These are phyloP conservation scores for Primulina tabacum DNA, from an alignment of 257 asterid species.

Conservation along the genomic window DNA sequence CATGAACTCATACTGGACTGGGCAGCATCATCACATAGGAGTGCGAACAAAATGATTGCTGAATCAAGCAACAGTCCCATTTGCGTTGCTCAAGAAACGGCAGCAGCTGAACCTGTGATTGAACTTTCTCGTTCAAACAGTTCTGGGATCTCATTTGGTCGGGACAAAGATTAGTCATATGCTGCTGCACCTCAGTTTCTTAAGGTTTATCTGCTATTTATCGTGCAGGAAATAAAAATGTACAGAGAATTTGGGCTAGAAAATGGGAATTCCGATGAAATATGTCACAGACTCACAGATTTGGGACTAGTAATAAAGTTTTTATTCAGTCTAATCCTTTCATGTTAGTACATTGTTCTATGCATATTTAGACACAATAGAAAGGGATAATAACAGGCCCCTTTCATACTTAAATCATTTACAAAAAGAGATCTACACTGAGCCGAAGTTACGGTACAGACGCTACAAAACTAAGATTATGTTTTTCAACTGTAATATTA, in stretches of 20 bases:
- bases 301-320: not conserved
- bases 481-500: slow-evolving; percentile 57
- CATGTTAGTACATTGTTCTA: not conserved
- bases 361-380: not conserved
- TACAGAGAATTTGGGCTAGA: not conserved
- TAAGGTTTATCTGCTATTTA: not conserved
- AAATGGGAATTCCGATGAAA: not conserved
- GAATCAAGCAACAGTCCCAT: not conserved
- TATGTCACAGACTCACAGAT: not conserved
- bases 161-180: not conserved
- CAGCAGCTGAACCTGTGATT: not conserved
- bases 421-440: slow-evolving; percentile 20
- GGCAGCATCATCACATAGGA: not conserved
- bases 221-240: not conserved
- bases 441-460: not conserved
- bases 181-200: not conserved
- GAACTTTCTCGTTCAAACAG: not conserved
- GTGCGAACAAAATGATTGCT: not conserved
- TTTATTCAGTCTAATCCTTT: not conserved
- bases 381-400: not conserved
- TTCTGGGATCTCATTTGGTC: not conserved
- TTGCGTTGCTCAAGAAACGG: not conserved
- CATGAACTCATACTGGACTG: not conserved
- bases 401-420: slow-evolving; percentile 13
- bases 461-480: slow-evolving; percentile 32